Base-by-base conservation (phyloP, 1,284 basidiomycete genomes). In the Neonothopanus nambi region DNA sequence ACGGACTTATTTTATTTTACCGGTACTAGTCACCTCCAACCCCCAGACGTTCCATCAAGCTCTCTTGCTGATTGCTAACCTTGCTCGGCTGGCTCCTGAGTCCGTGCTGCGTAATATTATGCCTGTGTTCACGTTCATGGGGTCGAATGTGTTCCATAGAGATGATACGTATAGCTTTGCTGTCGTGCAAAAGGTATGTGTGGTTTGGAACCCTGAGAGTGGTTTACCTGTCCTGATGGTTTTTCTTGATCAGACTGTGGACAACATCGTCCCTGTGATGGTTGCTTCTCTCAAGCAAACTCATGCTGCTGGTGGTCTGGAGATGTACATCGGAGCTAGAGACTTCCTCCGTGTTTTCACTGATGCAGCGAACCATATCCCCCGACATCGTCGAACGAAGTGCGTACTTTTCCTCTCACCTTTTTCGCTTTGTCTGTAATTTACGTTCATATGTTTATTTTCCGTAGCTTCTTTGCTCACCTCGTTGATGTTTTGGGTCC, bases 41-140 rank as follows among this genome's bases (percentile, higher is more conserved):
- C 95, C 95, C 1, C 93, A 98, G 66, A 96, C 93, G 0, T 95
- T 95, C 72, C 88, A 98, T 61, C 91, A 96, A 66, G 93, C 95
- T 0, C 76, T 99, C 3, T 76, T 98, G n/a, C 79, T 98, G 24
- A 88, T 98, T 68, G 87, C 94, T 3, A 88, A 81, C 57, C 74
- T 99, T 48, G 91, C 94, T 1, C 81, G 85, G 28, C 76, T 98
- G 41, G 87, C 89, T 0, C 95, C 95, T 0, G 93, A 96, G 55
- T 89, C 92, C 7, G 93, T 97, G 13, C 77, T 98, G 26, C 93
- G 93, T 67, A 95, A 97, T 63, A 83, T 98, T 56, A 98, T 99
- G 94, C 95, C 97, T 5, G 89, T 99, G 54, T 98, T 99, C 74
- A 98, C 96, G 0, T 99, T 98, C 74, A 98, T 99, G 89, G 96